Percentiles rank a stretch among this genome's conserved stretches.
Conservation (phyloP, 2,329 filamentous ascomycete genomes). For the Diaporthe citrichinensis region DNA sequence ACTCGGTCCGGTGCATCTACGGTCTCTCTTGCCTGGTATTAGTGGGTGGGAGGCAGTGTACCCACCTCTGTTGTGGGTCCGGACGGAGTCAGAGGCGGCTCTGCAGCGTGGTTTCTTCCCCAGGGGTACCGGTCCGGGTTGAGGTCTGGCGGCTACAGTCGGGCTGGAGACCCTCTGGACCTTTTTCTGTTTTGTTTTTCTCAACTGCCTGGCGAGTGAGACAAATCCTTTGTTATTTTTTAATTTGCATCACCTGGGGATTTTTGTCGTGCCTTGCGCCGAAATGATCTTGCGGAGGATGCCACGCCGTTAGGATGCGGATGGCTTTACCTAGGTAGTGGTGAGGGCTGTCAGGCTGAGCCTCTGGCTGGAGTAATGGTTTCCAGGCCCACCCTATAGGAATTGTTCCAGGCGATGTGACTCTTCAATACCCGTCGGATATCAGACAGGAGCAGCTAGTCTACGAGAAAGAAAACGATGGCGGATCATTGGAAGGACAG, state of each 20-base stretch:
- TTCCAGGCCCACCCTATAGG: background rate
- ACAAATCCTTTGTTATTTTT: background rate
- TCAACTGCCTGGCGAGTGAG: background rate
- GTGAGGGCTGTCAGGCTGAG: background rate
- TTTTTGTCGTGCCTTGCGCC: background rate
- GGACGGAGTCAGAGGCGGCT: background rate
- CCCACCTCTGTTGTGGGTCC: background rate
- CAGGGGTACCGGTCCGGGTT: constrained; percentile 21
- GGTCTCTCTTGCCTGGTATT: background rate
- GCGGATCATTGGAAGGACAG: background rate
- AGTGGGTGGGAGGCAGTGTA: background rate
- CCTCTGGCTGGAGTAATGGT: background rate
- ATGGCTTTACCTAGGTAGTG: too few relatives aligned
- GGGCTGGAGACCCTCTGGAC: too few relatives aligned
- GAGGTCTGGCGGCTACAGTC: constrained; percentile 17
- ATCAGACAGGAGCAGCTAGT: too few relatives aligned
- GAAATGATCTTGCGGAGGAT: background rate
- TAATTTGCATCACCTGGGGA: background rate
- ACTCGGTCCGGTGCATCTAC: constrained; percentile 32
- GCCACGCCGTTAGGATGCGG: background rate
- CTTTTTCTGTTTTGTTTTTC: too few relatives aligned
- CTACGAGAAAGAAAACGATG: too few relatives aligned
- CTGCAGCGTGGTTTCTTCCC: background rate
- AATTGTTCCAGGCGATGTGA: too few relatives aligned
- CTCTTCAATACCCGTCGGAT: too few relatives aligned